Evolutionary conservation across 2,329 filamentous ascomycete species (phyloP).

Genomic region (Claviceps maximensis): DNA sequence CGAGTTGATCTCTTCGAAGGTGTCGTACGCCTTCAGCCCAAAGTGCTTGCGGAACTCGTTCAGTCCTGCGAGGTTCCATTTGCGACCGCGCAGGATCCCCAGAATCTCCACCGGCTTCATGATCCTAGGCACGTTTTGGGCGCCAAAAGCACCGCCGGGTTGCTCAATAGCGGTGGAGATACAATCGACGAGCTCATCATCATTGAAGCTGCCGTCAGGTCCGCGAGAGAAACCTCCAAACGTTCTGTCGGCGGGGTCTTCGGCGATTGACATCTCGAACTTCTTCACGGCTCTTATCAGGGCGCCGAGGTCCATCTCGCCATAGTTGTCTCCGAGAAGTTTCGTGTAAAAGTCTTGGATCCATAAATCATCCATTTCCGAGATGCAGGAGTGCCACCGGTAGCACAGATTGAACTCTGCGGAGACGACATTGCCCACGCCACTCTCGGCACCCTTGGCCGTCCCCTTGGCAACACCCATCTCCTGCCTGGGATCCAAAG

Average conservation of each 20-base stretch:
- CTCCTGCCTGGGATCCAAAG: constrained; percentile 61
- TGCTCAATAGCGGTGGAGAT: constrained; percentile 60
- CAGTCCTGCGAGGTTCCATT: constrained; percentile 64
- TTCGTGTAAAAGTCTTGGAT: constrained; percentile 54
- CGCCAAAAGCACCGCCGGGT: constrained; percentile 60
- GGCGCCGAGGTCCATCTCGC: constrained; percentile 43
- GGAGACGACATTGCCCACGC: constrained; percentile 70
- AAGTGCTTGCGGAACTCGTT: constrained; percentile 83
- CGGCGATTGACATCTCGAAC: constrained; percentile 46
- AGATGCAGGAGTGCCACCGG: constrained; percentile 74
- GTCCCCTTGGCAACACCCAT: constrained; percentile 44
- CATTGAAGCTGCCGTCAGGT: constrained; percentile 54
- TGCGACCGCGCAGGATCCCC: constrained; percentile 63
- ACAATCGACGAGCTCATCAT: constrained; percentile 64
- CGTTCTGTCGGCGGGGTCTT: constrained; percentile 54
- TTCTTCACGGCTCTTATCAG: constrained; percentile 50
- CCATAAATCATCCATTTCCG: constrained; percentile 61
- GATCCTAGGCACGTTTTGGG: constrained; percentile 58
- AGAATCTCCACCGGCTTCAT: constrained; percentile 68
- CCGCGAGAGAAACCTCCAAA: constrained; percentile 56
- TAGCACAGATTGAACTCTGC: constrained; percentile 86
- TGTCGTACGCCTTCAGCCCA: constrained; percentile 59
- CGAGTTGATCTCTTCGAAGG: constrained; percentile 73
- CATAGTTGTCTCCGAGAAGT: constrained; percentile 42
- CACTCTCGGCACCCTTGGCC: constrained; percentile 48